These are phyloP conservation scores for Candida pini DNA, from an alignment of 805 yeast genomes.

Conservation along the genomic window DNA sequence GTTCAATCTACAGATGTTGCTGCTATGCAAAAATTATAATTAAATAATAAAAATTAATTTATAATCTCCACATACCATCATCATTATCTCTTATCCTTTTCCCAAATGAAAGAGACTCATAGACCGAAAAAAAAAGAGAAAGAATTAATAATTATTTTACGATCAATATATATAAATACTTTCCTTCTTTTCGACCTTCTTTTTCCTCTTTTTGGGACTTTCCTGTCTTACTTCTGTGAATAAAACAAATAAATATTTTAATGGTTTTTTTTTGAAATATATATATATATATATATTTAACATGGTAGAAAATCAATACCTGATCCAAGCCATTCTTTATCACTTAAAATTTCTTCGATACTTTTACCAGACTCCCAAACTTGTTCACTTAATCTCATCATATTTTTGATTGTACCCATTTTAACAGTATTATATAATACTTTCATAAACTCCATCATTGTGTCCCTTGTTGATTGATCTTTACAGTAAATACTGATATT, in stretches of 20 bases:
- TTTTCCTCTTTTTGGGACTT: neutral
- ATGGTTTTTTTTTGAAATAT: too few species aligned
- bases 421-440: constrained; percentile 41
- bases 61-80: neutral
- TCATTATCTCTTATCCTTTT: neutral
- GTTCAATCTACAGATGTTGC: constrained; percentile 98
- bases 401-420: constrained; percentile 48
- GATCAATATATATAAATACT: neutral
- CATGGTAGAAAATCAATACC: constrained; percentile 48
- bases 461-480: constrained; percentile 27
- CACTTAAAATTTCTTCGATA: constrained; percentile 38
- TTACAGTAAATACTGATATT: constrained; percentile 42
- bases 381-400: constrained; percentile 36
- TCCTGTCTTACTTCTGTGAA: too few species aligned
- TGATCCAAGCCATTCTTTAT: constrained; percentile 41
- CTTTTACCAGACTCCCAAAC: constrained; percentile 41
- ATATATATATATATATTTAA: constrained; percentile 3
- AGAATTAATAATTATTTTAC: neutral
- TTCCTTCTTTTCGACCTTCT: neutral
- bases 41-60: neutral
- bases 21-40: constrained; percentile 96
- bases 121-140: neutral
- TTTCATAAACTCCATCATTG: constrained; percentile 32
- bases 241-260: too few species aligned
- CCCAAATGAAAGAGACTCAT: neutral